These are phyloP conservation scores for Termitomyces sp. DNA, from an alignment of 768 basidiomycete genomes.

Conservation along the genomic window DNA sequence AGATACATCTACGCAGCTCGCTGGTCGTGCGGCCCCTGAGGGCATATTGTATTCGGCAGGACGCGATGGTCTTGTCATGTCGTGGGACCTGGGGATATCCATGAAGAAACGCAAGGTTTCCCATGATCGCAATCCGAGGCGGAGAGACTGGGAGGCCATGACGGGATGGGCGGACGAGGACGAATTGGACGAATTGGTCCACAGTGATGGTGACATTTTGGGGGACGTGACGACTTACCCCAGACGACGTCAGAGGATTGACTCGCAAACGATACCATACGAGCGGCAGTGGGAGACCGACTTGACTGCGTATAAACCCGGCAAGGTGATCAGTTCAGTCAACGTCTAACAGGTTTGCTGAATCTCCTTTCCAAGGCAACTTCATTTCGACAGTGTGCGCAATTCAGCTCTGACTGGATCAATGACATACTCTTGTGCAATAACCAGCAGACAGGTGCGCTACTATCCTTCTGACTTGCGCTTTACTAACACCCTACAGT, in stretches of 20 bases:
- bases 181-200: slow-evolving; percentile 49
- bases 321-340: slow-evolving; percentile 31
- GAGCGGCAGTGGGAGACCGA: slow-evolving; percentile 85
- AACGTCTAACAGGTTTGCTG: not conserved
- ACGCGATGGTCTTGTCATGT: slow-evolving; percentile 81
- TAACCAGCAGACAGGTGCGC: slow-evolving; percentile 78
- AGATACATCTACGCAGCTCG: slow-evolving; percentile 74
- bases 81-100: slow-evolving; percentile 78
- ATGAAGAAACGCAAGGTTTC: slow-evolving; percentile 44
- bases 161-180: slow-evolving; percentile 84
- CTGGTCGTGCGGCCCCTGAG: slow-evolving; percentile 61
- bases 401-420: slow-evolving; percentile 93
- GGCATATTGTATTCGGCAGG: slow-evolving; percentile 91
- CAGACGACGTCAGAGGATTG: slow-evolving; percentile 30
- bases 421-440: slow-evolving; percentile 93
- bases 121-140: slow-evolving; percentile 18
- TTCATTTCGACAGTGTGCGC: slow-evolving; percentile 82
- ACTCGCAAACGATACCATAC: slow-evolving; percentile 42
- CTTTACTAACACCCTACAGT: slow-evolving; percentile 38
- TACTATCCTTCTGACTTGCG: not conserved
- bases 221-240: slow-evolving; percentile 52
- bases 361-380: slow-evolving; percentile 35
- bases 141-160: slow-evolving; percentile 62
- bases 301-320: slow-evolving; percentile 39
- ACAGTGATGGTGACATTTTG: slow-evolving; percentile 72